Evolutionary conservation across 1,284 basidiomycete species (phyloP).

Genomic region (Microstroma glucosiphilum): DNA sequence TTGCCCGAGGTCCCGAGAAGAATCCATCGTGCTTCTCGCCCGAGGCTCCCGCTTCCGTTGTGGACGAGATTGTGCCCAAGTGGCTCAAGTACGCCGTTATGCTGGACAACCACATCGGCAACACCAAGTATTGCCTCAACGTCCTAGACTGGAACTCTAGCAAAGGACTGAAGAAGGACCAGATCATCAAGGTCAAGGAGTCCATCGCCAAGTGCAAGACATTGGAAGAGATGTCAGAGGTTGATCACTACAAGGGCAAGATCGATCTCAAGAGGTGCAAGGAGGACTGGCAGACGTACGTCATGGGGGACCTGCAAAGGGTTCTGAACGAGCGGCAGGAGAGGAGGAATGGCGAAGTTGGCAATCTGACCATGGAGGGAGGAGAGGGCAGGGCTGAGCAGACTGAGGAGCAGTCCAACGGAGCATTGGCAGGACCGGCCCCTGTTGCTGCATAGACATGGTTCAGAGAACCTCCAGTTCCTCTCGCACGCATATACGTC

Average conservation of each 20-base stretch:
- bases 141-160: slow-evolving; percentile 29
- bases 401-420: slow-evolving; percentile 3
- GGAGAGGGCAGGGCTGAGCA: not conserved
- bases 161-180: not conserved
- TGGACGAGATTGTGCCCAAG: slow-evolving; percentile 37
- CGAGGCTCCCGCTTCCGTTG: slow-evolving; percentile 27
- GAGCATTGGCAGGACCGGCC: not conserved
- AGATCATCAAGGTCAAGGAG: slow-evolving; percentile 6
- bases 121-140: slow-evolving; percentile 83
- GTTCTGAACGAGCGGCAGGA: not conserved
- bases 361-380: not conserved
- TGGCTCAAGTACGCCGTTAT: slow-evolving; percentile 35
- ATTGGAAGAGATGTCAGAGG: not conserved
- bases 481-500: too few relatives aligned
- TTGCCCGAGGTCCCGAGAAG: slow-evolving; percentile 84
- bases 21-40: slow-evolving; percentile 83
- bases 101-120: slow-evolving; percentile 66
- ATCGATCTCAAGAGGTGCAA: slow-evolving; percentile 2
- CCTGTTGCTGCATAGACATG: too few relatives aligned
- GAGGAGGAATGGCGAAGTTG: not conserved
- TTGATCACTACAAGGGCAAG: slow-evolving; percentile 4
- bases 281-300: not conserved
- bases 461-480: too few relatives aligned
- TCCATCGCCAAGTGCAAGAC: not conserved
- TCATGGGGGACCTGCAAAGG: not conserved